Conservation (phyloP, 2,329 filamentous ascomycete species). For the Xylaria arbuscula region DNA sequence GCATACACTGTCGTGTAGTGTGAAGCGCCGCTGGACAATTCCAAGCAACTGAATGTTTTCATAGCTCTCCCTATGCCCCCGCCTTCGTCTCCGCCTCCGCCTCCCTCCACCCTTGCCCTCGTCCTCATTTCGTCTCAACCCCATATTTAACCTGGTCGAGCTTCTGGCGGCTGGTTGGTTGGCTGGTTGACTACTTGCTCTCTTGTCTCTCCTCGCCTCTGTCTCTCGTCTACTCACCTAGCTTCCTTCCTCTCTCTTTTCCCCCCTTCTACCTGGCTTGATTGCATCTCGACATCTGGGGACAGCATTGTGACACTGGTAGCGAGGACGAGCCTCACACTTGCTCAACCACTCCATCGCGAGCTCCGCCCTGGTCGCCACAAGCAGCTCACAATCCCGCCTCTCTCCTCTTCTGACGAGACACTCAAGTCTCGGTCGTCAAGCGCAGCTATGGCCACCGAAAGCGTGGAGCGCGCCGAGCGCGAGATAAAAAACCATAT, state of each 20-base stretch:
- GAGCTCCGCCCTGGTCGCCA: background rate
- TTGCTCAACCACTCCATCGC: background rate
- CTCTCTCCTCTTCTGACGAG: slow-evolving; percentile 14
- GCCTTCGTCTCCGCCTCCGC: slow-evolving; percentile 15
- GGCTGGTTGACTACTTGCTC: slow-evolving; percentile 16
- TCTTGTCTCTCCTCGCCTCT: background rate
- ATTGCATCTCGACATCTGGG: background rate
- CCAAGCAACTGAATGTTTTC: slow-evolving; percentile 33
- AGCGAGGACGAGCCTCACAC: background rate
- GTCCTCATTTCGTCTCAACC: background rate
- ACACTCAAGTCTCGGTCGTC: slow-evolving; percentile 19
- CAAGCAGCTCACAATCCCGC: background rate
- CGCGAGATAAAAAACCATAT: slow-evolving; percentile 93
- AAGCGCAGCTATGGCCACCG: slow-evolving; percentile 57
- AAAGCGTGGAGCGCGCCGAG: slow-evolving; percentile 55
- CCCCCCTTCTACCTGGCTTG: background rate
- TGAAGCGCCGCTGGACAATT: slow-evolving; percentile 35
- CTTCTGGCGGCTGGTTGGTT: slow-evolving; percentile 24
- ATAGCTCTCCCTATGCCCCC: slow-evolving; percentile 21
- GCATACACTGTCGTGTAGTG: background rate
- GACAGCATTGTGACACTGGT: background rate
- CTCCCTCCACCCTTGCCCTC: slow-evolving; percentile 4
- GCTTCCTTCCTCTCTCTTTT: slow-evolving; percentile 8
- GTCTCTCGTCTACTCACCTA: background rate
- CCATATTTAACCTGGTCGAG: slow-evolving; percentile 20